A percentile compares a stretch with the other conserved stretches of the same genome.
Evolutionary conservation across 331 rosid species (phyloP).

Genomic region (Quercus tomentella): DNA sequence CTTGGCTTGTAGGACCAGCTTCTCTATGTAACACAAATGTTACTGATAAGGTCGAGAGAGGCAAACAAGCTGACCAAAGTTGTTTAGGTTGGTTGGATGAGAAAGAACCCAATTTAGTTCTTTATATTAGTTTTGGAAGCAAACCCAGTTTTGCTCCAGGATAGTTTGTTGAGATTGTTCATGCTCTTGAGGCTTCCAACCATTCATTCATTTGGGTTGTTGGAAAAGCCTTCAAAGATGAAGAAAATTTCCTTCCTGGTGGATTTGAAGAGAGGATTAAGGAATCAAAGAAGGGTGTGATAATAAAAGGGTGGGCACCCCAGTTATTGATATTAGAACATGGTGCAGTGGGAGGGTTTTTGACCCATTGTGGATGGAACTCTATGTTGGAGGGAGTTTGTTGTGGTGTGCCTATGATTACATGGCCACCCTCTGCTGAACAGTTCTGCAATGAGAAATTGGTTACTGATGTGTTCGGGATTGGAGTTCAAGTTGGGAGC

Average conservation of each 20-base stretch:
- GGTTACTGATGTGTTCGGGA: conserved; percentile 33
- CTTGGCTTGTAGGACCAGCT: conserved; percentile 50
- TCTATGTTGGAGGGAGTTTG: conserved; percentile 46
- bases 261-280: conserved; percentile 46
- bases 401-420: conserved; percentile 41
- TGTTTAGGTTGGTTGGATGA: conserved; percentile 44
- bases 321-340: conserved; percentile 54
- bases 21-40: conserved; percentile 27
- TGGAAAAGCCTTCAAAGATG: conserved; percentile 18
- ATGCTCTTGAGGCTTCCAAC: conserved; percentile 41
- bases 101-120: conserved; percentile 40
- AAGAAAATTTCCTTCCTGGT: conserved; percentile 10
- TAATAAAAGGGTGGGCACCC: conserved; percentile 63
- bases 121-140: conserved; percentile 52
- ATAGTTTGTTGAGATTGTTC: conserved; percentile 52
- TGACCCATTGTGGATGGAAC: conserved; percentile 68
- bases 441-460: conserved; percentile 53
- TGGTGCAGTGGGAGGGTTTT: conserved; percentile 38
- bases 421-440: conserved; percentile 59
- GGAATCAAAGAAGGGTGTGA: conserved; percentile 35
- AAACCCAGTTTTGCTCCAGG: conserved; percentile 13
- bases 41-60: conserved; percentile 36
- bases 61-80: conserved; percentile 21
- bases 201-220: conserved; percentile 50
- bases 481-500: conserved; percentile 51